These are phyloP conservation scores for Penicillium steckii DNA, from an alignment of 495 filamentous ascomycete genomes.

Conservation along the genomic window DNA sequence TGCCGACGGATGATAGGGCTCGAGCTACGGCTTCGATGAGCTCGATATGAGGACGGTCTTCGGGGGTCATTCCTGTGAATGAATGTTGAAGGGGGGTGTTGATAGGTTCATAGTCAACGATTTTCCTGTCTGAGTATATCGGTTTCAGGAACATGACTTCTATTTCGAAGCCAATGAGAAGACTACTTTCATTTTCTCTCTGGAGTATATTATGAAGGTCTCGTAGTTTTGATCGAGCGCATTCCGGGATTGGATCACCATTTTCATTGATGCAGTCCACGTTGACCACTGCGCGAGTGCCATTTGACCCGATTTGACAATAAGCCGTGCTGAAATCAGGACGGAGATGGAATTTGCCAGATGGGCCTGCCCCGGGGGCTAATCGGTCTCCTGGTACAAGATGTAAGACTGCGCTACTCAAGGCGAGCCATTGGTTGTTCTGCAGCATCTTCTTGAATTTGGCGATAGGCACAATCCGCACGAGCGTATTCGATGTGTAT, in stretches of 20 bases:
- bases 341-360: constrained; percentile 50
- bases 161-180: constrained; percentile 72
- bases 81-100: constrained; percentile 8
- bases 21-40: constrained; percentile 55
- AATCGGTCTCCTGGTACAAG: constrained; percentile 56
- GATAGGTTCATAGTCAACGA: constrained; percentile 4
- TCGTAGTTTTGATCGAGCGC: constrained; percentile 52
- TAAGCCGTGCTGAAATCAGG: constrained; percentile 53
- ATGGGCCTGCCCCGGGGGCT: constrained; percentile 36
- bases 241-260: constrained; percentile 41
- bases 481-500: constrained; percentile 58
- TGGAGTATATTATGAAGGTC: constrained; percentile 42
- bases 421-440: constrained; percentile 40
- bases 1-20: constrained; percentile 49
- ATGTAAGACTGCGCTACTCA: constrained; percentile 49
- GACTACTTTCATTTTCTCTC: constrained; percentile 33
- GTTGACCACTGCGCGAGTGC: constrained; percentile 49
- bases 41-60: constrained; percentile 43
- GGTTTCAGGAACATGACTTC: constrained; percentile 64
- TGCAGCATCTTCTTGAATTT: constrained; percentile 55
- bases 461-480: constrained; percentile 59
- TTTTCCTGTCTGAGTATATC: constrained; percentile 1
- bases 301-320: constrained; percentile 45
- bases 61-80: constrained; percentile 7
- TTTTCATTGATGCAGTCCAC: constrained; percentile 30